Evolutionary conservation across 2,329 filamentous ascomycete species (phyloP).

Genomic region (Diaporthe amygdali): DNA sequence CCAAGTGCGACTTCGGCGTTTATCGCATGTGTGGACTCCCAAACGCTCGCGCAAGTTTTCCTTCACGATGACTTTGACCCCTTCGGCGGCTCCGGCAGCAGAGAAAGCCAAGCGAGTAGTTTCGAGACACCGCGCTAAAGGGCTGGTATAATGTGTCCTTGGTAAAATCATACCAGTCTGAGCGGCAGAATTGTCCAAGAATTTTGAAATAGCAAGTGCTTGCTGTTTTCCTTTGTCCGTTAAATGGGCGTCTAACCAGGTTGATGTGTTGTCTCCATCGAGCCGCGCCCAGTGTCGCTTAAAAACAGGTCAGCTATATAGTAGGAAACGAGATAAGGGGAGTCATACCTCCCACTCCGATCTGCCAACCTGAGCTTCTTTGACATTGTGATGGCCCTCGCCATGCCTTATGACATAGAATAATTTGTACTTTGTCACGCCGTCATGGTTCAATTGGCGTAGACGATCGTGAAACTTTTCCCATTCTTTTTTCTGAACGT

Average conservation of each 20-base stretch:
- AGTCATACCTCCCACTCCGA: constrained; percentile 56
- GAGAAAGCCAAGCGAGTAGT: constrained; percentile 49
- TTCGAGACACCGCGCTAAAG: constrained; percentile 62
- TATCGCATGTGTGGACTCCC: constrained; percentile 67
- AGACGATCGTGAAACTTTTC: background rate
- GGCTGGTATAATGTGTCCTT: constrained; percentile 60
- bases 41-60: constrained; percentile 65
- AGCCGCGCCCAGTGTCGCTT: constrained; percentile 44
- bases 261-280: constrained; percentile 41
- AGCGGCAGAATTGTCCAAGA: constrained; percentile 54
- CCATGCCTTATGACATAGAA: constrained; percentile 62
- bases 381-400: constrained; percentile 54
- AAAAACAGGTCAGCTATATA: background rate
- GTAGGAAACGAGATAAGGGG: background rate
- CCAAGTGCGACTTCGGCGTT: constrained; percentile 51
- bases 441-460: background rate
- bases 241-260: constrained; percentile 52
- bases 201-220: constrained; percentile 54
- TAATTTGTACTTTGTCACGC: constrained; percentile 52
- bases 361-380: constrained; percentile 61
- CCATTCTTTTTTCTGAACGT: background rate
- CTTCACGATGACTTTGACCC: constrained; percentile 59
- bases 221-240: constrained; percentile 58
- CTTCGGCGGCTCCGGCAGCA: constrained; percentile 21
- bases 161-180: constrained; percentile 57